phyloP scores from a whole-genome alignment of 306 rosid genomes.

The Mimosa pudica region DNA sequence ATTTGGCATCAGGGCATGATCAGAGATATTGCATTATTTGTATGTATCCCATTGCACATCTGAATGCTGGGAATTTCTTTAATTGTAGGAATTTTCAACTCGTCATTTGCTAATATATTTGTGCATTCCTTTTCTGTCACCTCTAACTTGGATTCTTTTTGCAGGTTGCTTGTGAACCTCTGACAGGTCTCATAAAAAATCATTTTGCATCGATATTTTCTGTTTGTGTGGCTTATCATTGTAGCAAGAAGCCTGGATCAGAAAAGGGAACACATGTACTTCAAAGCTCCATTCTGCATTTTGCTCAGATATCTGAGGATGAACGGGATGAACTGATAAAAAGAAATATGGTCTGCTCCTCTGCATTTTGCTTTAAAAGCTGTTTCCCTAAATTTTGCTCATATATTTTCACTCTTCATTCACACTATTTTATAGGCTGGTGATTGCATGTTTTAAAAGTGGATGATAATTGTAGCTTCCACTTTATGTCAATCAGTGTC shows the following conservation, averaged over 20 bases:
- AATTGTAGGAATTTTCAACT: conserved; percentile 1
- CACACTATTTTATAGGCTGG: background rate
- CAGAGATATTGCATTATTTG: conserved; percentile 9
- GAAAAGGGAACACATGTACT: conserved; percentile 71
- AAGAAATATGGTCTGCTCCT: conserved; percentile 74
- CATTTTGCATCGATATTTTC: conserved; percentile 81
- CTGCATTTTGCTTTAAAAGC: conserved; percentile 3
- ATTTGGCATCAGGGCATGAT: conserved; percentile 29
- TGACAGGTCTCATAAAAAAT: conserved; percentile 59
- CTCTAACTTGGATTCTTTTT: conserved; percentile 37
- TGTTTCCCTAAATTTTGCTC: conserved; percentile 10
- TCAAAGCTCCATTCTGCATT: conserved; percentile 72
- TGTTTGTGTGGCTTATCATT: conserved; percentile 74
- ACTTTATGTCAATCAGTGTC: conserved; percentile 18
- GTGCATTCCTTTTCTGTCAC: conserved; percentile 27
- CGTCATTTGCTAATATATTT: background rate
- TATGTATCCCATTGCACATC: background rate
- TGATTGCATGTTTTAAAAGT: background rate
- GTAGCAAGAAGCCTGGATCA: conserved; percentile 65
- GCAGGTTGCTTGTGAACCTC: conserved; percentile 78
- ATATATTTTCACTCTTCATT: background rate
- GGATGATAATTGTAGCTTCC: background rate
- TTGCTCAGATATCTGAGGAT: conserved; percentile 73
- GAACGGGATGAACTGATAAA: conserved; percentile 86
- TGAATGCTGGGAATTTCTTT: background rate